Conservation (phyloP, 331 rosid species). For the Quercus phellos region DNA sequence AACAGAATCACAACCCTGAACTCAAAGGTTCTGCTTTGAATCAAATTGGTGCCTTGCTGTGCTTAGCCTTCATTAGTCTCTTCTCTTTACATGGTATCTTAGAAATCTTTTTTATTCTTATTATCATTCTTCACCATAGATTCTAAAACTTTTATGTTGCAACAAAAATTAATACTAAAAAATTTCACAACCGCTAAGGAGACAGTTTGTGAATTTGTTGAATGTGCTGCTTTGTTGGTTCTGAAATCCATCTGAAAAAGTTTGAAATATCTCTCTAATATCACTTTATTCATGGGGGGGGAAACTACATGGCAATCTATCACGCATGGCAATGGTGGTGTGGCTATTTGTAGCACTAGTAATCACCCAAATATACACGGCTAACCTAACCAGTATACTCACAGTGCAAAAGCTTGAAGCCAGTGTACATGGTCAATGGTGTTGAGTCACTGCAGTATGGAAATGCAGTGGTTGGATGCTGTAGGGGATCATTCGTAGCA, state of each 20-base stretch:
- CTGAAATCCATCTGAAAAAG: background rate
- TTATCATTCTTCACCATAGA: no score
- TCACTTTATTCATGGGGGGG: constrained; percentile 14
- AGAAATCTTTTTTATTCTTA: background rate
- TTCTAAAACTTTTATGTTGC: no score
- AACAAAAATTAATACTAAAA: no score
- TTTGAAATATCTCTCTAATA: background rate
- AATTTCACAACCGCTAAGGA: no score
- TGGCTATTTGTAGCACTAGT: constrained; percentile 42
- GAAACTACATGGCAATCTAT: constrained; percentile 28
- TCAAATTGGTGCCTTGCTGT: constrained; percentile 33
- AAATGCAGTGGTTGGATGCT: constrained; percentile 26
- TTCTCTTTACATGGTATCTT: constrained; percentile 36
- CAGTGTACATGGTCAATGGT: background rate
- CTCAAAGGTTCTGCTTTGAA: constrained; percentile 27
- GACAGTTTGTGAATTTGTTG: no score
- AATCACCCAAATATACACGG: constrained; percentile 38
- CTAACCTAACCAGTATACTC: constrained; percentile 43
- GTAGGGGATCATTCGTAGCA: constrained; percentile 15
- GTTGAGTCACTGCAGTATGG: constrained; percentile 20
- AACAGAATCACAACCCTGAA: constrained; percentile 29
- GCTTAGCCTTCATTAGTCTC: constrained; percentile 37
- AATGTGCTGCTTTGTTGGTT: no score
- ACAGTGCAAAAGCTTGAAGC: constrained; percentile 27
- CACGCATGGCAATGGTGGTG: constrained; percentile 29